Conservation (phyloP, 495 filamentous ascomycete species). For the Penicillium robsamsonii region DNA sequence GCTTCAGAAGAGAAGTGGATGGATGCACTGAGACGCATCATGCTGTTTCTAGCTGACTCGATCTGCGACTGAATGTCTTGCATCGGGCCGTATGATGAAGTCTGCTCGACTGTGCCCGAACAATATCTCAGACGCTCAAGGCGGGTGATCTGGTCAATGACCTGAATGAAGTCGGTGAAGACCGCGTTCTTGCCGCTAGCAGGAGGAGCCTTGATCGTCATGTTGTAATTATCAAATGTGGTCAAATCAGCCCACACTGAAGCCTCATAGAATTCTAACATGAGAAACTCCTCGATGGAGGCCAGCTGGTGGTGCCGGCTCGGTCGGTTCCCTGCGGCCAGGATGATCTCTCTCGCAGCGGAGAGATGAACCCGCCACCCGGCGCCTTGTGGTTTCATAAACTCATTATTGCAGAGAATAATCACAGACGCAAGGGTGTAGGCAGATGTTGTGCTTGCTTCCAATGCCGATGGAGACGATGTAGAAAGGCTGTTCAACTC, state of each 20-base stretch:
- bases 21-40: slow-evolving; percentile 14
- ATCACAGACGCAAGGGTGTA: slow-evolving; percentile 19
- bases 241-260: slow-evolving; percentile 19
- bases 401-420: slow-evolving; percentile 21
- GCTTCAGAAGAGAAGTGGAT: slow-evolving; percentile 21
- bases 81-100: slow-evolving; percentile 1
- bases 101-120: background rate
- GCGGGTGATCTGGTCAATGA: slow-evolving; percentile 19
- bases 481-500: slow-evolving; percentile 15
- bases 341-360: slow-evolving; percentile 17
- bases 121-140: slow-evolving; percentile 11
- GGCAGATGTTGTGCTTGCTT: slow-evolving; percentile 3
- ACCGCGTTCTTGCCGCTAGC: slow-evolving; percentile 14
- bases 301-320: slow-evolving; percentile 7
- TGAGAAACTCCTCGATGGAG: slow-evolving; percentile 16
- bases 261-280: slow-evolving; percentile 17
- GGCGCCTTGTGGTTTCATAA: slow-evolving; percentile 14
- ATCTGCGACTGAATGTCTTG: slow-evolving; percentile 17
- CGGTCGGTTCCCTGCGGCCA: slow-evolving; percentile 6
- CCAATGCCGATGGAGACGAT: background rate
- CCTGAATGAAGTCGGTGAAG: slow-evolving; percentile 18
- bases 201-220: slow-evolving; percentile 3
- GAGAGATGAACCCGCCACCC: slow-evolving; percentile 19
- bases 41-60: slow-evolving; percentile 13
- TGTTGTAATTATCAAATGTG: slow-evolving; percentile 11